Evolutionary conservation across 768 basidiomycete species (phyloP), one percentile per base, ranked within the genome.

Genomic region (Lactarius sanguifluus): DNA sequence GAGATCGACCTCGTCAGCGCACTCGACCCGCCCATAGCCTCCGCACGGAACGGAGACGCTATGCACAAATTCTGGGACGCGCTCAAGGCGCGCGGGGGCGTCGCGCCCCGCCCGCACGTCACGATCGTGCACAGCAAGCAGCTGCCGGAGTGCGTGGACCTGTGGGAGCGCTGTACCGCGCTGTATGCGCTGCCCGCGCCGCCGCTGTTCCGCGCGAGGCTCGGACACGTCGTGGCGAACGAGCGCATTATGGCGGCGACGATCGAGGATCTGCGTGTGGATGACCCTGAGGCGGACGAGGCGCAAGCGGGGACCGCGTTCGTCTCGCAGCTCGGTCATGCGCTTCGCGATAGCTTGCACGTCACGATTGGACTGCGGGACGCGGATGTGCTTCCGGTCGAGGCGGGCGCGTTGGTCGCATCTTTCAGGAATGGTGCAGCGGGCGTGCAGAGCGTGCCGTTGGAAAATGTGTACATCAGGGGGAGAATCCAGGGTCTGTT

Each of bases 361-460:
- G 83, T 98, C 63, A 98, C 97, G 0, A 87, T 98, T 6, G 97
- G 92, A 9, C 96, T 92, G 18, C 71, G 73, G 58, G 73, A 81
- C 50, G 74, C 75, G 13, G 77, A 77, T 9, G 79, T 95, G 3
- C 65, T 72, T 0, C 81, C 92, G 2, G 83, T 90, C 28, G 93
- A 96, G 77, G 92, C 87, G 18, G 88, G 79, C 76, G 77, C 61
- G 0, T 72, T 98, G 59, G 88, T 95, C 9, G 77, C 84, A 67
- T 73, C 63, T 1, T 89, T 85, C 84, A 78, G 79, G 58, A 68
- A 71, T 20, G 82, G 80, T 8, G 74, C 71, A 59, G 57, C 50
- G 65, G 74, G 70, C n/a, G 68, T 78, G 12, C 71, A 73, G 23
- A 71, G 73, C 0, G 55, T 80, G 1, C 67, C 71, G 38, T 56